Percentiles rank a stretch among this genome's conserved stretches.
Evolutionary conservation across 1,139 yeast species (phyloP).

Genomic region (Suhomyces ambrosiae): DNA sequence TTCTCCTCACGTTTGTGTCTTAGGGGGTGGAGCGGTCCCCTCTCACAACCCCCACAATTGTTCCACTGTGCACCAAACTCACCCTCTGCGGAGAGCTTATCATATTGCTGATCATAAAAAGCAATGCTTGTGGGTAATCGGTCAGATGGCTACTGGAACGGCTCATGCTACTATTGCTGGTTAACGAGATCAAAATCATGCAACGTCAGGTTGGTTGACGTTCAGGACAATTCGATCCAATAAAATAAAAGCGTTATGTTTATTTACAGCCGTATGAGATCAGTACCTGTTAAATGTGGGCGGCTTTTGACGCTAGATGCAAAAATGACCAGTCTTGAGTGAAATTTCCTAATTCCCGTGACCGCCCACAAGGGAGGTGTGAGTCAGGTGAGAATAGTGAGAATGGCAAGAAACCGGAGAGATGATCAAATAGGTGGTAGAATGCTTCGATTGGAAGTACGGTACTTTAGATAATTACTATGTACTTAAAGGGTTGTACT

Average conservation of each 20-base stretch:
- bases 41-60: neutral
- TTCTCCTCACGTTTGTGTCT: slow-evolving; percentile 6
- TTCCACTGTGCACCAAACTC: neutral
- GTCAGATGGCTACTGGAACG: neutral
- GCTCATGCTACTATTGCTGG: neutral
- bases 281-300: neutral
- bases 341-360: too few species aligned
- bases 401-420: neutral
- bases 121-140: neutral
- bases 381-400: neutral
- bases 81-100: too few species aligned
- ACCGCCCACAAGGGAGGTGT: neutral
- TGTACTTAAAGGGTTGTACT: too few species aligned
- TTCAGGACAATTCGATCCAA: too few species aligned
- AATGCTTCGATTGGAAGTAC: too few species aligned
- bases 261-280: neutral
- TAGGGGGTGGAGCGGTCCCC: slow-evolving; percentile 4
- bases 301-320: neutral
- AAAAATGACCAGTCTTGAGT: too few species aligned
- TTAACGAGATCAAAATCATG: neutral
- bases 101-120: neutral
- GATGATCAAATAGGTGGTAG: too few species aligned
- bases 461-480: too few species aligned
- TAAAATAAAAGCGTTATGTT: neutral
- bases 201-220: too few species aligned